Percentiles rank a stretch among this genome's conserved stretches.
Evolutionary conservation across 345 rosid genomes (phyloP).

Genomic region (Clausena lansium): DNA sequence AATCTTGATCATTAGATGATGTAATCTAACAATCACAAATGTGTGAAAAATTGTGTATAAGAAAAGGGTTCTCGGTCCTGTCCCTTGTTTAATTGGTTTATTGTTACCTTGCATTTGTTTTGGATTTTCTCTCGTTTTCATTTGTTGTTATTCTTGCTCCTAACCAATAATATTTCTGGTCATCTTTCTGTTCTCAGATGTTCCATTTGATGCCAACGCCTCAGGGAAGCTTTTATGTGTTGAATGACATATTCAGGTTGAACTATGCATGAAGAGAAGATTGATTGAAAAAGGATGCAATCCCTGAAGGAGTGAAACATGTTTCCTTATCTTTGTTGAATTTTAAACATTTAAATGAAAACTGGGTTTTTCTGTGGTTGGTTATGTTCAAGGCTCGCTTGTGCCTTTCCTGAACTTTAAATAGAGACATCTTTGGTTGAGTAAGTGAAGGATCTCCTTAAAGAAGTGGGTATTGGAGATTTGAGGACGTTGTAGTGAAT

Average conservation of each 20-base stretch:
- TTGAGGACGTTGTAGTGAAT: constrained; percentile 3
- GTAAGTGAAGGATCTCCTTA: constrained; percentile 13
- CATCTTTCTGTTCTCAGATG: constrained; percentile 57
- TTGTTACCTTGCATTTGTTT: background rate
- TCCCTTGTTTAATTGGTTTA: background rate
- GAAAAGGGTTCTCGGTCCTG: too few species aligned
- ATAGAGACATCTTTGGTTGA: constrained; percentile 23
- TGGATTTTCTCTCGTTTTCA: background rate
- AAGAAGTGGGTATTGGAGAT: constrained; percentile 10
- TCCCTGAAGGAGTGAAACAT: constrained; percentile 9
- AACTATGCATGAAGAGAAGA: constrained; percentile 71
- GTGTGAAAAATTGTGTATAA: too few species aligned
- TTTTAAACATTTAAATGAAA: constrained; percentile 22
- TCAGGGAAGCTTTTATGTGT: constrained; percentile 89
- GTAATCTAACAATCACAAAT: too few species aligned
- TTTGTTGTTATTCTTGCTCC: background rate
- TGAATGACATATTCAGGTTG: constrained; percentile 93
- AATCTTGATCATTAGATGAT: too few species aligned
- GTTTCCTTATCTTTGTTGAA: constrained; percentile 17
- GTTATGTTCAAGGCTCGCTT: constrained; percentile 25
- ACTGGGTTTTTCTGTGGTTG: constrained; percentile 17
- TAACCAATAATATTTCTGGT: background rate
- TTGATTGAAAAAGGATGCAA: background rate
- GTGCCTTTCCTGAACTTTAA: constrained; percentile 14
- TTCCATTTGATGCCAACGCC: constrained; percentile 98